Evolutionary conservation across 164 flowering plant genomes (phyloP).

Genomic region (Stephania yunnanensis): DNA sequence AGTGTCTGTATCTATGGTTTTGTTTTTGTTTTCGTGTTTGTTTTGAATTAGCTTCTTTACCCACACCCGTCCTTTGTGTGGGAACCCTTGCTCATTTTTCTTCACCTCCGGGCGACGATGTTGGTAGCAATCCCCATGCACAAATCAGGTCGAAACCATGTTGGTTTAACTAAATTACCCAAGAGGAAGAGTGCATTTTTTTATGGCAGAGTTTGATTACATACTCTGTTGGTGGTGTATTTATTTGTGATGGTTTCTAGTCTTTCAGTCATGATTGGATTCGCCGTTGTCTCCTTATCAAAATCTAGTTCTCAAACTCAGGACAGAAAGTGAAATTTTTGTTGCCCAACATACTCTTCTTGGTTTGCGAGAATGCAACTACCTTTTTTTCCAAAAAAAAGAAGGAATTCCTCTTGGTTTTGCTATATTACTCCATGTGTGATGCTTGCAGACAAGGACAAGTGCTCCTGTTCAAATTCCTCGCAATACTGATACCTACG

Average conservation of each 20-base stretch:
- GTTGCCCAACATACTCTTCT: neutral
- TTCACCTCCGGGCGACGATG: too few species aligned
- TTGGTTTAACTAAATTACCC: neutral
- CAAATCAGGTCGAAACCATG: neutral
- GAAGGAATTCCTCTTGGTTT: neutral
- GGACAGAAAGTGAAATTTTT: neutral
- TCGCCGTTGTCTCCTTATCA: neutral
- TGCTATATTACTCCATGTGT: neutral
- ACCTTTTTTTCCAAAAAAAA: neutral
- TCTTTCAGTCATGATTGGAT: neutral
- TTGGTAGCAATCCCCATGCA: neutral
- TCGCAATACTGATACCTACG: constrained; percentile 58
- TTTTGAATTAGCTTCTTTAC: too few species aligned
- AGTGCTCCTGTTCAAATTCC: constrained; percentile 87
- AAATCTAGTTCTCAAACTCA: neutral
- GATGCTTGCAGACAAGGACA: constrained; percentile 72
- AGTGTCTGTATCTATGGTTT: too few species aligned
- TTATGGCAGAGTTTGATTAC: neutral
- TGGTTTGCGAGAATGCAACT: neutral
- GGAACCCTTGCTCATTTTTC: too few species aligned
- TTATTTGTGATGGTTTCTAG: neutral
- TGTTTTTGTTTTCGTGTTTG: too few species aligned
- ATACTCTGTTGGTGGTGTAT: neutral
- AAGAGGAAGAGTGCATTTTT: neutral
- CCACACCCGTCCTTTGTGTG: too few species aligned